Conservation (phyloP, 495 filamentous ascomycete species). For the Lophiostoma macrostomum region DNA sequence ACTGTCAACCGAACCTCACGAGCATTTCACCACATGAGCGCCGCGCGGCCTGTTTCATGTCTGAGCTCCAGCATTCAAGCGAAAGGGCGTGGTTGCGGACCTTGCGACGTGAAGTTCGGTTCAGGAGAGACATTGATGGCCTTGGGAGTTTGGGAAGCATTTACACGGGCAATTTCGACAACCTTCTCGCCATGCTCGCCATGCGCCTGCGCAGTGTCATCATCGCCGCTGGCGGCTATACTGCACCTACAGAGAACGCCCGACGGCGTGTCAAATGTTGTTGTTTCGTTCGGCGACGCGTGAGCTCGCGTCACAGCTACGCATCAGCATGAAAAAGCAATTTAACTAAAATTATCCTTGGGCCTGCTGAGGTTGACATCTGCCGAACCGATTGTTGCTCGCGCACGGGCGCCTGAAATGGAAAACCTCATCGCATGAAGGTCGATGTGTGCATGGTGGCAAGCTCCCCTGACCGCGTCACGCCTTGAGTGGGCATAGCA, state of each 20-base stretch:
- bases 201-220: no score
- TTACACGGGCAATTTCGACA: no score
- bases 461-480: slow-evolving; percentile 11
- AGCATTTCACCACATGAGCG: neutral
- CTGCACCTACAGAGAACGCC: no score
- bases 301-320: slow-evolving; percentile 9
- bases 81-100: no score
- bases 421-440: slow-evolving; percentile 3
- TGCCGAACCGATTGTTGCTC: slow-evolving; percentile 12
- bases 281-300: slow-evolving; percentile 29
- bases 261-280: no score
- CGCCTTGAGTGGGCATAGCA: neutral
- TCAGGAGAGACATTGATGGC: no score
- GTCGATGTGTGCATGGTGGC: neutral
- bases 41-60: slow-evolving; percentile 28
- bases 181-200: no score
- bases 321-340: slow-evolving; percentile 19
- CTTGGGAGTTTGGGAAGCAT: no score
- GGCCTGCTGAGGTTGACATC: slow-evolving; percentile 14
- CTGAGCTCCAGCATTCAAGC: slow-evolving; percentile 1
- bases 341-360: slow-evolving; percentile 23
- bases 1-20: slow-evolving; percentile 9
- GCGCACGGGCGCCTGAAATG: slow-evolving; percentile 8
- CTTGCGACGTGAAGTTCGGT: no score
- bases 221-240: slow-evolving; percentile 18